Conservation (phyloP, 257 asterid genomes). For the Salvia hispanica region DNA sequence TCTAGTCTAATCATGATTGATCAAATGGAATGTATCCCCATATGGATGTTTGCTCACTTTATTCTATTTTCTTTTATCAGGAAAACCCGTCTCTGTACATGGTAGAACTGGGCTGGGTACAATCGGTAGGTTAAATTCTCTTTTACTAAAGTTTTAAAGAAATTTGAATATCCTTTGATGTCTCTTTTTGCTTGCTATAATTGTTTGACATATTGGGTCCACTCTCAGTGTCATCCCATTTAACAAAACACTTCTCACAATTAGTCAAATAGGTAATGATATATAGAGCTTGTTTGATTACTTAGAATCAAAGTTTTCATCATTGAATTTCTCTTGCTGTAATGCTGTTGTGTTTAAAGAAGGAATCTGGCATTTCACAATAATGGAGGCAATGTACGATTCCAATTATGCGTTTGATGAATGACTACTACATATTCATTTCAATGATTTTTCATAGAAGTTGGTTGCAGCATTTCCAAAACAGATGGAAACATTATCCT, state of each 20-base stretch:
- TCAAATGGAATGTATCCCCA: conserved; percentile 19
- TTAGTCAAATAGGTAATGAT: conserved; percentile 5
- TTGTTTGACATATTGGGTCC: conserved; percentile 5
- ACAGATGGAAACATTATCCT: background rate
- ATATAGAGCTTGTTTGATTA: background rate
- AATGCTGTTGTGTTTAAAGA: background rate
- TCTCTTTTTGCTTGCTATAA: background rate
- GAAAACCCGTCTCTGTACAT: conserved; percentile 77
- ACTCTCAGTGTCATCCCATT: conserved; percentile 7
- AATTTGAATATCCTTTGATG: conserved; percentile 3
- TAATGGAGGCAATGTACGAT: background rate
- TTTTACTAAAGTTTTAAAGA: conserved; percentile 22
- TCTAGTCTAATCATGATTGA: conserved; percentile 16
- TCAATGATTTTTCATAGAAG: conserved; percentile 1
- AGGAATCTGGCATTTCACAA: background rate
- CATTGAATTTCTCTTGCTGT: conserved; percentile 8
- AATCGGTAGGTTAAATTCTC: conserved; percentile 60
- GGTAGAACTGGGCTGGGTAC: conserved; percentile 86
- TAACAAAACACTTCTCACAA: conserved; percentile 9
- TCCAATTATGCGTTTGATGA: background rate
- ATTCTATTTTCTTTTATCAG: conserved; percentile 48
- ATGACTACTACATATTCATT: background rate
- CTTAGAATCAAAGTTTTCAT: conserved; percentile 6
- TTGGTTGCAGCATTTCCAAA: background rate
- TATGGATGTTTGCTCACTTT: background rate